phyloP scores from a whole-genome alignment of 768 basidiomycete species.

The Lactarius deliciosus region DNA sequence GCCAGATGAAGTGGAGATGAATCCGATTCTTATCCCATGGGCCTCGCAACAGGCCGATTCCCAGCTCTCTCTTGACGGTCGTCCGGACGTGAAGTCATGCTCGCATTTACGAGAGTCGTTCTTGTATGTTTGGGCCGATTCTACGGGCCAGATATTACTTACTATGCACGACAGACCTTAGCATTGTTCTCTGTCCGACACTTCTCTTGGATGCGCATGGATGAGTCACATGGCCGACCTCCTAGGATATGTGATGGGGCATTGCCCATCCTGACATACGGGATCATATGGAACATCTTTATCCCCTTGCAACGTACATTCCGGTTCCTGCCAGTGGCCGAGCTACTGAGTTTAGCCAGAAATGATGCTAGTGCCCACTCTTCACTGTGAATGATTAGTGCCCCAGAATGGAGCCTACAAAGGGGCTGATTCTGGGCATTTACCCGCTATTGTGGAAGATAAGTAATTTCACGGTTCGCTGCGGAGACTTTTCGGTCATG shows the following conservation, averaged over 20 bases:
- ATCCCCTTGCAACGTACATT: not conserved
- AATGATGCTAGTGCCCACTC: not conserved
- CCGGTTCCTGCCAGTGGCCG: constrained; percentile 23
- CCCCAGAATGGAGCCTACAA: constrained; percentile 19
- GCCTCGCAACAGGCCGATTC: constrained; percentile 20
- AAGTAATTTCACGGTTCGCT: constrained; percentile 20
- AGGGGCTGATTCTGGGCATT: constrained; percentile 2
- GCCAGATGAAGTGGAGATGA: constrained; percentile 17
- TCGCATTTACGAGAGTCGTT: constrained; percentile 9
- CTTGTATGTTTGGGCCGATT: not conserved
- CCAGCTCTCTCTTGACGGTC: constrained; percentile 18
- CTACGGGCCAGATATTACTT: constrained; percentile 5
- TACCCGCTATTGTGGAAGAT: not conserved
- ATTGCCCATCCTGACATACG: constrained; percentile 1
- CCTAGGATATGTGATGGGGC: not conserved
- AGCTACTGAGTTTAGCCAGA: constrained; percentile 16
- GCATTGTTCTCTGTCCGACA: not conserved
- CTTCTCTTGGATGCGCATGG: not conserved
- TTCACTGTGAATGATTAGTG: constrained; percentile 21
- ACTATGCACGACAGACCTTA: not conserved
- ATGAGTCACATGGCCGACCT: constrained; percentile 1
- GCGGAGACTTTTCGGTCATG: constrained; percentile 6
- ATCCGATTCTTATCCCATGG: constrained; percentile 6
- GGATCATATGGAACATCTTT: not conserved
- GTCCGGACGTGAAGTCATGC: not conserved